Percentiles rank a stretch among this genome's conserved stretches.
These are phyloP conservation scores for Clarkia xantiana DNA, from an alignment of 345 rosid species.

Conservation along the genomic window DNA sequence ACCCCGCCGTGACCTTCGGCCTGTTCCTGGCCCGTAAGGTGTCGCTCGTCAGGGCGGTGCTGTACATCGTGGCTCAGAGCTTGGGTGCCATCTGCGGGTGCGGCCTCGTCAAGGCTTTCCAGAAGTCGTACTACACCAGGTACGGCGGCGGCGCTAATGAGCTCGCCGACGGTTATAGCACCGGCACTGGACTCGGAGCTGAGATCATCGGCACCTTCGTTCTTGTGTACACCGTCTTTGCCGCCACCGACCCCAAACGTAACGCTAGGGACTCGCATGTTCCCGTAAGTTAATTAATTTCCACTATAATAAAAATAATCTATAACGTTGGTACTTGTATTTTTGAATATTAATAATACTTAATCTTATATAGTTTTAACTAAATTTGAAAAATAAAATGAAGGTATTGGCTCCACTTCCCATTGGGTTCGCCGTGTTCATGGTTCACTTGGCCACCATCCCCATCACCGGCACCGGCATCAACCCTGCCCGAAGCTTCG, in stretches of 20 bases:
- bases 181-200: conserved; percentile 55
- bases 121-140: conserved; percentile 39
- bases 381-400: not conserved
- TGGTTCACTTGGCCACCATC: conserved; percentile 89
- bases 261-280: conserved; percentile 66
- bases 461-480: conserved; percentile 92
- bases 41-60: conserved; percentile 33
- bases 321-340: too few species aligned
- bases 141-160: conserved; percentile 55
- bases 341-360: too few species aligned
- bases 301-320: not conserved
- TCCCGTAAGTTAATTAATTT: conserved; percentile 33
- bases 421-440: conserved; percentile 90
- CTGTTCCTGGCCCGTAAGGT: conserved; percentile 38
- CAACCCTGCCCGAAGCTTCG: conserved; percentile 94
- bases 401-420: conserved; percentile 97
- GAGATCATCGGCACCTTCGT: conserved; percentile 71
- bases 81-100: conserved; percentile 47
- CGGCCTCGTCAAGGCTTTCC: conserved; percentile 38
- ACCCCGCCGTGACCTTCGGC: conserved; percentile 52
- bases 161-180: conserved; percentile 30
- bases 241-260: conserved; percentile 75
- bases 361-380: too few species aligned
- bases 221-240: conserved; percentile 66
- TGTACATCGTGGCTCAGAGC: conserved; percentile 48